Evolutionary conservation across 257 asterid genomes (phyloP).

Genomic region (Primulina eburnea): DNA sequence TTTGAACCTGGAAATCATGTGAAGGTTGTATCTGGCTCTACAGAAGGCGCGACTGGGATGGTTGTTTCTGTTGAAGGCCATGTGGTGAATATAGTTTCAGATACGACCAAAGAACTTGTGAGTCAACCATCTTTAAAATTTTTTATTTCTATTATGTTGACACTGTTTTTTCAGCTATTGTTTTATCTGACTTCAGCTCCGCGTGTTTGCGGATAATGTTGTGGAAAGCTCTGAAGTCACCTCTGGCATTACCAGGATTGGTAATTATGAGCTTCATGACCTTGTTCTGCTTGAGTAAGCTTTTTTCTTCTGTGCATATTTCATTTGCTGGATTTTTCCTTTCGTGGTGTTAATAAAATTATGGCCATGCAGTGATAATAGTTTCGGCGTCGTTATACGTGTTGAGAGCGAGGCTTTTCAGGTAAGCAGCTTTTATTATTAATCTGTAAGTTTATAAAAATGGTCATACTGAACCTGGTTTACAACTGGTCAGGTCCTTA

Average conservation of each 20-base stretch:
- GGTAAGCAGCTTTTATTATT: slow-evolving; percentile 38
- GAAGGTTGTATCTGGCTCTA: slow-evolving; percentile 85
- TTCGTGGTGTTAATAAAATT: slow-evolving; percentile 1
- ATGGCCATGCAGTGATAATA: slow-evolving; percentile 66
- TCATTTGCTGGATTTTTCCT: slow-evolving; percentile 4
- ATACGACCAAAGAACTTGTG: slow-evolving; percentile 96
- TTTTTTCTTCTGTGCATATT: slow-evolving; percentile 7
- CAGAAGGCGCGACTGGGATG: slow-evolving; percentile 99
- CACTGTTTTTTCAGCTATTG: slow-evolving; percentile 9
- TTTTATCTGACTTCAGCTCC: slow-evolving; percentile 46
- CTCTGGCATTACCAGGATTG: slow-evolving; percentile 80
- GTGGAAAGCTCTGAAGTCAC: slow-evolving; percentile 98
- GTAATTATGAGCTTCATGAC: slow-evolving; percentile 96
- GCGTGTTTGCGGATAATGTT: slow-evolving; percentile 91
- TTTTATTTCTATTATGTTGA: not conserved
- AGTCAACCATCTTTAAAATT: slow-evolving; percentile 21
- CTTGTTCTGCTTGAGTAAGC: slow-evolving; percentile 83
- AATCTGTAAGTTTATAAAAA: slow-evolving; percentile 8
- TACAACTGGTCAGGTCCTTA: slow-evolving; percentile 62
- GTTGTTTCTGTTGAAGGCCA: slow-evolving; percentile 96
- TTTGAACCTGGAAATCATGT: slow-evolving; percentile 95
- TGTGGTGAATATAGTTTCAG: slow-evolving; percentile 90
- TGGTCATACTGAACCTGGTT: slow-evolving; percentile 26
- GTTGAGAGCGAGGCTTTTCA: slow-evolving; percentile 96
- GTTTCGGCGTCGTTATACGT: slow-evolving; percentile 91